Evolutionary conservation across 371 early-diverging fungal species (phyloP).

Genomic region (Entomophthora muscae): DNA sequence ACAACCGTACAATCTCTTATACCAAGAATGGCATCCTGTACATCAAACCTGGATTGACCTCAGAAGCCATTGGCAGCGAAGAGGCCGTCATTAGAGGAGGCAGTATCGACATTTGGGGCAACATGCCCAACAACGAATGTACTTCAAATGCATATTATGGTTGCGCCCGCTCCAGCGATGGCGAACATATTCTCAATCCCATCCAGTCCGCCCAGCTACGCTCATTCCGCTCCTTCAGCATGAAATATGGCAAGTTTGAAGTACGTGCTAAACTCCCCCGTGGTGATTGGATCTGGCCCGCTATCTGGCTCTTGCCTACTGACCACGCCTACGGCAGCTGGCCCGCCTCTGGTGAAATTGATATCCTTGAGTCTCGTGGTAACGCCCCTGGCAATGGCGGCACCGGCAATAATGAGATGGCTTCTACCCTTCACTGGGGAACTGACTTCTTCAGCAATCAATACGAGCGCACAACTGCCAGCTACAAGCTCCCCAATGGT

Average conservation of each 20-base stretch:
- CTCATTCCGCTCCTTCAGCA: slow-evolving; percentile 12
- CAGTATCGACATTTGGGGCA: slow-evolving; percentile 17
- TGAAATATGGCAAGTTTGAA: slow-evolving; percentile 39
- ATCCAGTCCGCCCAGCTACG: not conserved
- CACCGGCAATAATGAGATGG: not conserved
- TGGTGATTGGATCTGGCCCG: slow-evolving; percentile 50
- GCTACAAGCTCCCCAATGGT: slow-evolving; percentile 11
- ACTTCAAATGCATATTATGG: slow-evolving; percentile 5
- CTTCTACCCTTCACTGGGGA: slow-evolving; percentile 4
- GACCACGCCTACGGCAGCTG: slow-evolving; percentile 41
- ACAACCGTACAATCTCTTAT: slow-evolving; percentile 40
- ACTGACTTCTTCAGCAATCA: slow-evolving; percentile 1
- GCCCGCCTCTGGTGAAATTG: slow-evolving; percentile 41
- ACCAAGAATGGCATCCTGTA: slow-evolving; percentile 40
- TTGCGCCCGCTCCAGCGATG: not conserved
- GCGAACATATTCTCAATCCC: slow-evolving; percentile 3
- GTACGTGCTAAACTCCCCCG: slow-evolving; percentile 37
- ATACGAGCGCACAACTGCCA: not conserved
- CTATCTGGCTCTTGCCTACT: slow-evolving; percentile 51
- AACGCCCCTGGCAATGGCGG: not conserved
- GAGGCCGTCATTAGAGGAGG: slow-evolving; percentile 14
- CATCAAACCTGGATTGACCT: slow-evolving; percentile 39
- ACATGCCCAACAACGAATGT: not conserved
- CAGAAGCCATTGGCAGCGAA: slow-evolving; percentile 2
- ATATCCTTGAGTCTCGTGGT: slow-evolving; percentile 1